phyloP scores from a whole-genome alignment of 306 rosid genomes.

The Casuarina cunninghamiana region DNA sequence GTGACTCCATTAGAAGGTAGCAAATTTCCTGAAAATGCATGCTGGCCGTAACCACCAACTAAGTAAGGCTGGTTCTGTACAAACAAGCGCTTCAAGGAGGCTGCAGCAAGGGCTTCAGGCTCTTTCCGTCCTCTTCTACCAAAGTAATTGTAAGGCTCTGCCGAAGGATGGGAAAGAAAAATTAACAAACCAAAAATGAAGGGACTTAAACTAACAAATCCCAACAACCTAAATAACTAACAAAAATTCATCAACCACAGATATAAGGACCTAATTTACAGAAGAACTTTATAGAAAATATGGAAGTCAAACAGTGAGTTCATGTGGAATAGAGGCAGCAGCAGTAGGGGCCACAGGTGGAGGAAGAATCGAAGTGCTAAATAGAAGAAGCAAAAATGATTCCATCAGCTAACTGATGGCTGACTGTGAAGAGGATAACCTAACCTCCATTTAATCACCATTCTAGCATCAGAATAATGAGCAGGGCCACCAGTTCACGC shows the following conservation, averaged over 20 bases:
- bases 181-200: constrained; percentile 18
- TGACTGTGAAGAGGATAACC: neutral
- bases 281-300: neutral
- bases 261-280: neutral
- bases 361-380: neutral
- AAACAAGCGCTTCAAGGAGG: constrained; percentile 86
- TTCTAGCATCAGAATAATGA: neutral
- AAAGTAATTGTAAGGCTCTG: constrained; percentile 90
- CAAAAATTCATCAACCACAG: neutral
- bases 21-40: constrained; percentile 47
- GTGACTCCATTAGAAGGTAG: constrained; percentile 70
- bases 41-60: constrained; percentile 87
- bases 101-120: constrained; percentile 98
- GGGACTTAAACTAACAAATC: neutral
- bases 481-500: neutral
- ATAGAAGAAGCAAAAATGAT: neutral
- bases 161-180: constrained; percentile 27
- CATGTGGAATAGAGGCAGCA: neutral
- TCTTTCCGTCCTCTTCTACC: constrained; percentile 96
- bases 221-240: neutral
- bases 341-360: neutral
- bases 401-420: neutral
- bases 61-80: constrained; percentile 90
- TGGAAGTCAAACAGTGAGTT: neutral
- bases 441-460: neutral